These are phyloP conservation scores for Beauveria australis DNA, from an alignment of 2,329 filamentous ascomycete genomes.

Conservation along the genomic window DNA sequence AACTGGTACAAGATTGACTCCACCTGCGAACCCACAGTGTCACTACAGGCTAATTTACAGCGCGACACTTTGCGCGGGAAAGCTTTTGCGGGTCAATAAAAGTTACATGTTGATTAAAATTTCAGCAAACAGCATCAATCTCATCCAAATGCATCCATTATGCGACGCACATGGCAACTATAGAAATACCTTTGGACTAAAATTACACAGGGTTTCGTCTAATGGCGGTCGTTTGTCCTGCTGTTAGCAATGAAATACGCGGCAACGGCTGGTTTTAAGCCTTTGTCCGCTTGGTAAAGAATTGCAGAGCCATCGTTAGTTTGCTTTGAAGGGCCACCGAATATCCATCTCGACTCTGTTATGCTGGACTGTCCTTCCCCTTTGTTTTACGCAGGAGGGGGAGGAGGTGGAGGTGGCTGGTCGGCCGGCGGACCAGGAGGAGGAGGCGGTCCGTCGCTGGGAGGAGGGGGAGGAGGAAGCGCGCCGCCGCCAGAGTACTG, in stretches of 20 bases:
- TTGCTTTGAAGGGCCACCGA: not conserved
- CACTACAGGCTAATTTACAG: no score
- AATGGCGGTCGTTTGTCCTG: not conserved
- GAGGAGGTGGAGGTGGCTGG: conserved; percentile 52
- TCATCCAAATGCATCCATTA: not conserved
- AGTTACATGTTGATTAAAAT: no score
- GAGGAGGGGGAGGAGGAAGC: conserved; percentile 52
- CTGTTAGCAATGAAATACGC: conserved; percentile 8
- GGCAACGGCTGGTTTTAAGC: not conserved
- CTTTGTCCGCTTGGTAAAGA: not conserved
- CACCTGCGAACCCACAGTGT: not conserved
- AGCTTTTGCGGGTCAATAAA: no score
- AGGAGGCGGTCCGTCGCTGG: conserved; percentile 37
- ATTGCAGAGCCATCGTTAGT: not conserved
- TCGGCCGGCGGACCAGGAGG: conserved; percentile 50
- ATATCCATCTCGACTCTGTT: not conserved
- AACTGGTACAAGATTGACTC: not conserved
- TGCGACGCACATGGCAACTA: not conserved
- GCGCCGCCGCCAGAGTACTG: conserved; percentile 48
- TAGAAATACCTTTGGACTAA: not conserved
- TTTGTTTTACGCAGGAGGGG: conserved; percentile 36
- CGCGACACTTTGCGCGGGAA: no score
- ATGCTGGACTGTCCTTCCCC: not conserved
- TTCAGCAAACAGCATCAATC: not conserved
- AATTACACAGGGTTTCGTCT: not conserved